These are phyloP conservation scores for Cyamopsis tetragonoloba DNA, from an alignment of 306 rosid species.

Conservation along the genomic window DNA sequence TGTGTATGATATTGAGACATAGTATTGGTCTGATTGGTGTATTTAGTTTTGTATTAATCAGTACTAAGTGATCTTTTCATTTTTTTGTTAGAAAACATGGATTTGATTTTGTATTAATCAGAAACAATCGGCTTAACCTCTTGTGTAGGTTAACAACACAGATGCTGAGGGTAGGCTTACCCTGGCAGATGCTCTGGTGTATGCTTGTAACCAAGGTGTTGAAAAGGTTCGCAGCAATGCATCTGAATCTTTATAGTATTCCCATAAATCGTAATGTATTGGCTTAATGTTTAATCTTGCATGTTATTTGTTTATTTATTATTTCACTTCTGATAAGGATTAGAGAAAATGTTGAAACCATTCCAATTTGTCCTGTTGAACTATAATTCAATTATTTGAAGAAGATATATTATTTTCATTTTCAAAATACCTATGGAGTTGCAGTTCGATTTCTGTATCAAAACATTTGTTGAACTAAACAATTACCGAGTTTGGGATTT, in stretches of 20 bases:
- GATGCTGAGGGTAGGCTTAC: constrained; percentile 97
- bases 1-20: background rate
- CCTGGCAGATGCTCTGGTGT: constrained; percentile 85
- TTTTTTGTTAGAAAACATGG: background rate
- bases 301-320: background rate
- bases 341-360: background rate
- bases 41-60: background rate
- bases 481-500: background rate
- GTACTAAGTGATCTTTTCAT: background rate
- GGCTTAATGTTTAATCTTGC: background rate
- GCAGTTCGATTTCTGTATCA: background rate
- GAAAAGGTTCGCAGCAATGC: constrained; percentile 49
- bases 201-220: constrained; percentile 92
- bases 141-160: constrained; percentile 78
- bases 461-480: background rate
- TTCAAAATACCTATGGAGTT: background rate
- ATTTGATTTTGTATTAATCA: background rate
- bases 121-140: constrained; percentile 24
- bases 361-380: background rate
- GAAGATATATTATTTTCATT: background rate
- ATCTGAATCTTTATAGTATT: constrained; percentile 6
- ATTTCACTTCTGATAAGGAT: background rate
- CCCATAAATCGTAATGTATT: background rate
- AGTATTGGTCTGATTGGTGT: background rate
- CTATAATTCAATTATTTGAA: background rate